Percentiles rank a stretch among this genome's conserved stretches.
These are phyloP conservation scores for Cymodocea nodosa DNA, from an alignment of 116 monocot species.

Conservation along the genomic window DNA sequence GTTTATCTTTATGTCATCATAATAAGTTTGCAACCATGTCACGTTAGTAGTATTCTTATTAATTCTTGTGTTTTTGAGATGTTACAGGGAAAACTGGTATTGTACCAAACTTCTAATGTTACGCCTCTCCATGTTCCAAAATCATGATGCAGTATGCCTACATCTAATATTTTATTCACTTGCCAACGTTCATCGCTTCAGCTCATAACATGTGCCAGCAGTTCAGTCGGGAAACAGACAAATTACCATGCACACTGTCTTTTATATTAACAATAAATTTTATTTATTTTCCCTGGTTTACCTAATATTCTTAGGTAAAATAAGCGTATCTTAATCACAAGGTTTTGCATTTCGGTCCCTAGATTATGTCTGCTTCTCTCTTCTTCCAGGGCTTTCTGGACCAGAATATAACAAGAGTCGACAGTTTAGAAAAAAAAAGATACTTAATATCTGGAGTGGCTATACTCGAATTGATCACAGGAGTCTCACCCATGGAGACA, in stretches of 20 bases:
- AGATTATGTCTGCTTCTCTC: neutral
- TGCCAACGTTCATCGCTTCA: neutral
- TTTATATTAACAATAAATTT: neutral
- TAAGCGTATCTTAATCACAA: neutral
- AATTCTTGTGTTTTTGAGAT: neutral
- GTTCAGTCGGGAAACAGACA: neutral
- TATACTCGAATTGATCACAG: slow-evolving; percentile 68
- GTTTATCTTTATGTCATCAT: neutral
- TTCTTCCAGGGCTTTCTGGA: slow-evolving; percentile 70
- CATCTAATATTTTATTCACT: neutral
- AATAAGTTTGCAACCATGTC: too few species aligned
- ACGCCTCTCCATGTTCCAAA: neutral
- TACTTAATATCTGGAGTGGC: slow-evolving; percentile 90
- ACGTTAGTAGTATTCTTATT: neutral
- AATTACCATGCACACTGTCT: neutral
- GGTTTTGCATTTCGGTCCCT: neutral
- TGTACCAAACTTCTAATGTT: too few species aligned
- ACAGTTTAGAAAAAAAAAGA: slow-evolving; percentile 80
- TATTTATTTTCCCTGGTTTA: neutral
- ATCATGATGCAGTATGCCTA: neutral
- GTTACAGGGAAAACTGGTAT: slow-evolving; percentile 14
- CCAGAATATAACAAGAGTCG: slow-evolving; percentile 85
- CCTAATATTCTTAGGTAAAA: neutral
- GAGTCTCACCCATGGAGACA: slow-evolving; percentile 50
- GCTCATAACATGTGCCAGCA: neutral